These are phyloP conservation scores for Postia placenta DNA, from an alignment of 768 basidiomycete species.

Conservation along the genomic window DNA sequence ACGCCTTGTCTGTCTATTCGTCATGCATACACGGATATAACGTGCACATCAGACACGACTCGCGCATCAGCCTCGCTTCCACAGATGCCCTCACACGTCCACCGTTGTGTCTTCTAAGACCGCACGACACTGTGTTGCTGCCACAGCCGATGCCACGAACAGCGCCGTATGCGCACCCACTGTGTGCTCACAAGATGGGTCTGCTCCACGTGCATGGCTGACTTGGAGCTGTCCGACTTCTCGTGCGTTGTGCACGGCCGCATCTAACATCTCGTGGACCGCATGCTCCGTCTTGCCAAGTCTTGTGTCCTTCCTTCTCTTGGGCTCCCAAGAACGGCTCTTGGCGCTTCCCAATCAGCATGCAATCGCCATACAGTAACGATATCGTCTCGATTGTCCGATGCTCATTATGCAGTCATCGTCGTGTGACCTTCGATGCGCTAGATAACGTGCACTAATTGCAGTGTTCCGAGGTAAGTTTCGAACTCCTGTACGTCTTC, in stretches of 20 bases:
- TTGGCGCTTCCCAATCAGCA: no score
- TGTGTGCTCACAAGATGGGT: background rate
- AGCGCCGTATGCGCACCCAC: background rate
- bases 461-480: no score
- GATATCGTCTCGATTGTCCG: no score
- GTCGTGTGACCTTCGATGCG: no score
- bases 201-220: background rate
- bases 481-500: no score
- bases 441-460: no score
- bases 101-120: background rate
- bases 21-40: background rate
- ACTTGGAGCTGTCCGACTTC: background rate
- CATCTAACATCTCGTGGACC: no score
- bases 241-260: background rate
- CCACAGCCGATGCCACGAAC: background rate
- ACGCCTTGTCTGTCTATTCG: background rate
- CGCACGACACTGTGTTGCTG: background rate
- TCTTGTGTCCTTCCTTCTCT: no score
- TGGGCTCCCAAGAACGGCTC: background rate
- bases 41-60: background rate
- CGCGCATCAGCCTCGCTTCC: background rate
- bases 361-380: no score
- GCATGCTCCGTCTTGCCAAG: no score
- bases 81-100: background rate
- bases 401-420: no score